A percentile compares a stretch with the other conserved stretches of the same genome.
Evolutionary conservation across 2,329 filamentous ascomycete species (phyloP).

Genomic region (Beauveria sp.): DNA sequence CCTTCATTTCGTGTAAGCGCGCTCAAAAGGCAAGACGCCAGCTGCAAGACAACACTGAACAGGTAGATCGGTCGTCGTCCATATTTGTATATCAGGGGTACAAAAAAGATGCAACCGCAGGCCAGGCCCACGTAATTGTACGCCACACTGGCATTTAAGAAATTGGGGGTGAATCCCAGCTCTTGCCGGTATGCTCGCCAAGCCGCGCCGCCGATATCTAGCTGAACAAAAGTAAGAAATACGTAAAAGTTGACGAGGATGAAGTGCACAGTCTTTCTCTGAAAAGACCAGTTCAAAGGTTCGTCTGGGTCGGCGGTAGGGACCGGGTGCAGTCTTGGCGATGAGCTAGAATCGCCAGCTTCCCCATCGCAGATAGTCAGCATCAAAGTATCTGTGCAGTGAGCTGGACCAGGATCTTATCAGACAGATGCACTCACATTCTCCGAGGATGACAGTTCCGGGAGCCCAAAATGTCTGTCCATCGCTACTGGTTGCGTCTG

Average conservation of each 20-base stretch:
- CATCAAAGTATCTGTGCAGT: background rate
- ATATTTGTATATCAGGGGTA: slow-evolving; percentile 27
- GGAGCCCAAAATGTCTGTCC: background rate
- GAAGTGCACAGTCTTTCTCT: slow-evolving; percentile 26
- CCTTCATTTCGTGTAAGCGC: slow-evolving; percentile 12
- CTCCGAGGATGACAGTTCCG: background rate
- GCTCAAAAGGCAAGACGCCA: slow-evolving; percentile 14
- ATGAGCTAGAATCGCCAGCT: background rate
- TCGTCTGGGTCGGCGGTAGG: slow-evolving; percentile 1
- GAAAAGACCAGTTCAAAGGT: background rate
- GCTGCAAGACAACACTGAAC: slow-evolving; percentile 14
- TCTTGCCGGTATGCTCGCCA: slow-evolving; percentile 16
- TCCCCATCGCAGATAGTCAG: background rate
- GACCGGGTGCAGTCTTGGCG: background rate
- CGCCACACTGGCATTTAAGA: slow-evolving; percentile 21
- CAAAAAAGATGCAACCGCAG: slow-evolving; percentile 26
- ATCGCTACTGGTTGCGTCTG: background rate
- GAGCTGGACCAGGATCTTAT: background rate
- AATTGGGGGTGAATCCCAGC: slow-evolving; percentile 18
- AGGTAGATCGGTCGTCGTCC: slow-evolving; percentile 26
- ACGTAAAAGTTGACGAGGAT: slow-evolving; percentile 53
- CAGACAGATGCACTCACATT: background rate
- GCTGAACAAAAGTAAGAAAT: slow-evolving; percentile 59
- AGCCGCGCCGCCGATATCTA: slow-evolving; percentile 24
- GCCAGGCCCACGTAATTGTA: slow-evolving; percentile 25